Base-by-base conservation (phyloP, 2,329 filamentous ascomycete species). In the Exophiala sp. region DNA sequence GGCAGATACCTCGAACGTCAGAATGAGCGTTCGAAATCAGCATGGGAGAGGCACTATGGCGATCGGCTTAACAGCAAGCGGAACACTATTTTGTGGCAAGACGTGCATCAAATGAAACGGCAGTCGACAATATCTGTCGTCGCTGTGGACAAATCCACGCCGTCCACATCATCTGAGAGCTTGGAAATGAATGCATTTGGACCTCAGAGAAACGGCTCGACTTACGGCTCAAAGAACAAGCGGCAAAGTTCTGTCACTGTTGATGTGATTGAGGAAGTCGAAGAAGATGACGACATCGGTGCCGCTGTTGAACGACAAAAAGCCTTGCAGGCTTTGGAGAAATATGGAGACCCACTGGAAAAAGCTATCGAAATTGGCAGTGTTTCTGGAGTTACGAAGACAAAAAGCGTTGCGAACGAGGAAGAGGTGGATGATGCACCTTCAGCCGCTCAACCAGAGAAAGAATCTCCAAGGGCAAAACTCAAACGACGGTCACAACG, bases 31-130 rank as follows among this genome's bases (percentile, higher is more conserved):
- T 76, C 78, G 38, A 68, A 74, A 35, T 65, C 66, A 21, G 66
- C 84, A 57, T 96, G 91, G 91, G 91, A 96, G 67, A 80, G 81
- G 5, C 75, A 81, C 1, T 94, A 95, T 62, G 88, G 87, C 0
- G 77, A 87, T 58, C 82, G 81, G 52, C 70, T 75, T 21, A 62
- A 68, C 40, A 56, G 53, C 16, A 66, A 71, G 65, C 61, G 61
- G 36, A 62, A 71, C 71, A 18, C 77, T 80, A 32, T 86, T 79
- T 0, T 80, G 77, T 9, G 69, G 79, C 29, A 78, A 74, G 18
- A 74, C 69, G 16, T 72, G 69, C 29, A 64, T 65, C 18, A 65
- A 63, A 43, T 68, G 60, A 42, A 66, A 61, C 4, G 73, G 71
- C 58, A 65, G 38, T 53, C 60, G 20, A 50, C 44, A 12, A 49